phyloP scores from a whole-genome alignment of 208 protist genomes.

The Trypanosoma lewisi region DNA sequence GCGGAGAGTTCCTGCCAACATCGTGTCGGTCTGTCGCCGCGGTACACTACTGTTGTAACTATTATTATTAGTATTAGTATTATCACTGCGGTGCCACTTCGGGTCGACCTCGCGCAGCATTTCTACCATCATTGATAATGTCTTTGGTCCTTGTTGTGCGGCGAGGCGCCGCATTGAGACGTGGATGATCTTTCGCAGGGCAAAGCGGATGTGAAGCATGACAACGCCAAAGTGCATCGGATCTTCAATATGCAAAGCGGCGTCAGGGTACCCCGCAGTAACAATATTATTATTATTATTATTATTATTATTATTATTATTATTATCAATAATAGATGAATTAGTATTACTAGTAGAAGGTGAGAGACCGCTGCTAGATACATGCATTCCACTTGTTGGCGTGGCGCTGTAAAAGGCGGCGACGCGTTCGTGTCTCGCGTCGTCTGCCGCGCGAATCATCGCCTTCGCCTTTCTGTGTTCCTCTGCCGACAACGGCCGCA shows the following conservation, averaged over 20 bases:
- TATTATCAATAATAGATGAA: not conserved
- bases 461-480: constrained; percentile 44
- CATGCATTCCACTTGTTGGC: not conserved
- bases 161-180: constrained; percentile 64
- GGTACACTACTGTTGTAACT: constrained; percentile 5
- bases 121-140: constrained; percentile 62
- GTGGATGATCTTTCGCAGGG: constrained; percentile 83
- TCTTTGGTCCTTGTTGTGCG: constrained; percentile 46
- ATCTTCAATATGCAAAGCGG: constrained; percentile 66
- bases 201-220: constrained; percentile 81
- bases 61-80: constrained; percentile 12
- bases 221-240: constrained; percentile 74
- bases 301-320: not conserved
- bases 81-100: constrained; percentile 23
- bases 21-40: constrained; percentile 35
- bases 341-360: not conserved
- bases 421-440: constrained; percentile 64
- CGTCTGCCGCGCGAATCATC: constrained; percentile 73
- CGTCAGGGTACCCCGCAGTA: constrained; percentile 34
- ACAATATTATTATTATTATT: not conserved
- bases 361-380: not conserved
- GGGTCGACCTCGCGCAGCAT: constrained; percentile 49
- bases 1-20: constrained; percentile 70
- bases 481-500: constrained; percentile 38
- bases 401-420: constrained; percentile 39